Percentiles rank a stretch among this genome's conserved stretches.
phyloP scores from a whole-genome alignment of 2,329 filamentous ascomycete genomes.

The Ophiostoma quercus region DNA sequence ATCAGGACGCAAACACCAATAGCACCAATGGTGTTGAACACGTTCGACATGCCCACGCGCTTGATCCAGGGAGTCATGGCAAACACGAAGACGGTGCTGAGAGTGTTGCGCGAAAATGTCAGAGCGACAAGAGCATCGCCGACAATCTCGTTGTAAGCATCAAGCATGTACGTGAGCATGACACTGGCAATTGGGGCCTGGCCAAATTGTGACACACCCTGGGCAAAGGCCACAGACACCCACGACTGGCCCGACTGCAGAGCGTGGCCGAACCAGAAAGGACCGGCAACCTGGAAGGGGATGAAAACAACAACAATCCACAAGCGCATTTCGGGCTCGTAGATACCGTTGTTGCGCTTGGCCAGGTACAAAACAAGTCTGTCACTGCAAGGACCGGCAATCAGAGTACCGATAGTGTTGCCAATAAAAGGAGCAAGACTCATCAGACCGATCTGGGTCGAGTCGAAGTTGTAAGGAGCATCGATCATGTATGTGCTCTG shows the following conservation, averaged over 20 bases:
- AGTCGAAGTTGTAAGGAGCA: slow-evolving; percentile 38
- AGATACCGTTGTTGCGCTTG: slow-evolving; percentile 39
- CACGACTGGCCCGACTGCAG: slow-evolving; percentile 27
- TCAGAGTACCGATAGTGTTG: slow-evolving; percentile 34
- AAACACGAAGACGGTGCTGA: slow-evolving; percentile 25
- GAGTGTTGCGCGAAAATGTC: slow-evolving; percentile 22
- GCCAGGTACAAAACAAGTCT: slow-evolving; percentile 38
- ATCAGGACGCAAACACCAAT: slow-evolving; percentile 22
- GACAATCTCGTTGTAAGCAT: slow-evolving; percentile 25
- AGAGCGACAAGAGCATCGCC: slow-evolving; percentile 25
- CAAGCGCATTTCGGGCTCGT: slow-evolving; percentile 42
- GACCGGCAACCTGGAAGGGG: slow-evolving; percentile 33
- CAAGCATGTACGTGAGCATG: slow-evolving; percentile 25
- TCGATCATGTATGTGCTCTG: slow-evolving; percentile 20
- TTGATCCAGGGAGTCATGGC: slow-evolving; percentile 22
- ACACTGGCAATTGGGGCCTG: slow-evolving; percentile 23
- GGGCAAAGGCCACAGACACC: slow-evolving; percentile 26
- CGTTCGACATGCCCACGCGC: slow-evolving; percentile 24
- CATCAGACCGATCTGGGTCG: slow-evolving; percentile 37
- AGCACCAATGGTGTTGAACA: slow-evolving; percentile 25
- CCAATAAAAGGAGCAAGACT: slow-evolving; percentile 40
- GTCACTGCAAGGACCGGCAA: slow-evolving; percentile 35
- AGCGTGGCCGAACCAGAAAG: slow-evolving; percentile 36
- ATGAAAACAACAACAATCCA: slow-evolving; percentile 33
- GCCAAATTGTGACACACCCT: slow-evolving; percentile 25